Conservation (phyloP, 257 asterid species). For the Capsicum rhomboideum region DNA sequence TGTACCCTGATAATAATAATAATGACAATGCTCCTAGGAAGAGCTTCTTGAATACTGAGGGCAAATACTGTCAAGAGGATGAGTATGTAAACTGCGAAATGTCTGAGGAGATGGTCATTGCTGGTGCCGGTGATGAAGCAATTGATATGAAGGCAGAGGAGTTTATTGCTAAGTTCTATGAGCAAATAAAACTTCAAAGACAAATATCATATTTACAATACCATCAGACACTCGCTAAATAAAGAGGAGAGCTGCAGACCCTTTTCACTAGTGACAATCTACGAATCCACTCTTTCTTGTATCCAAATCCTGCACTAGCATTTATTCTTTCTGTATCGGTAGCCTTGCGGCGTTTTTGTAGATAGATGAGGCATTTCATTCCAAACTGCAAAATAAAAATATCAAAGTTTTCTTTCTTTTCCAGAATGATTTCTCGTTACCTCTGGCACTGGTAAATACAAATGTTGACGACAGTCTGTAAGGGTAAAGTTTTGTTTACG, state of each 20-base stretch:
- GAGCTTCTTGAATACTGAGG: conserved; percentile 5
- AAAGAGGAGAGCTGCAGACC: neutral
- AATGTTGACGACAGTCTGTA: neutral
- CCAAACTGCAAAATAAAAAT: neutral
- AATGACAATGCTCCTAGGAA: neutral
- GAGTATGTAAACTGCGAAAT: neutral
- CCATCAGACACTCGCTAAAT: conserved; percentile 9
- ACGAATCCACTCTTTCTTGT: neutral
- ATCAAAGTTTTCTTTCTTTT: neutral
- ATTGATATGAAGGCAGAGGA: conserved; percentile 72
- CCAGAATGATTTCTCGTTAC: neutral
- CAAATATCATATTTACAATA: conserved; percentile 25
- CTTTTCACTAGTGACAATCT: neutral
- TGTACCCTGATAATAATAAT: neutral
- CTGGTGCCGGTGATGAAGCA: conserved; percentile 23
- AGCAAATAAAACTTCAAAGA: conserved; percentile 67
- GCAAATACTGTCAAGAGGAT: neutral
- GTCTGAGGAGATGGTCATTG: neutral
- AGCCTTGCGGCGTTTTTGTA: neutral
- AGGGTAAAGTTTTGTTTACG: neutral
- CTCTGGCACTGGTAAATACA: neutral
- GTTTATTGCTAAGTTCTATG: conserved; percentile 65
- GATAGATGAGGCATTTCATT: neutral
- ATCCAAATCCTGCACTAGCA: neutral
- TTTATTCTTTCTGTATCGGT: neutral